Evolutionary conservation across 768 basidiomycete species (phyloP).

Genomic region (Macrolepiota dolichaula): DNA sequence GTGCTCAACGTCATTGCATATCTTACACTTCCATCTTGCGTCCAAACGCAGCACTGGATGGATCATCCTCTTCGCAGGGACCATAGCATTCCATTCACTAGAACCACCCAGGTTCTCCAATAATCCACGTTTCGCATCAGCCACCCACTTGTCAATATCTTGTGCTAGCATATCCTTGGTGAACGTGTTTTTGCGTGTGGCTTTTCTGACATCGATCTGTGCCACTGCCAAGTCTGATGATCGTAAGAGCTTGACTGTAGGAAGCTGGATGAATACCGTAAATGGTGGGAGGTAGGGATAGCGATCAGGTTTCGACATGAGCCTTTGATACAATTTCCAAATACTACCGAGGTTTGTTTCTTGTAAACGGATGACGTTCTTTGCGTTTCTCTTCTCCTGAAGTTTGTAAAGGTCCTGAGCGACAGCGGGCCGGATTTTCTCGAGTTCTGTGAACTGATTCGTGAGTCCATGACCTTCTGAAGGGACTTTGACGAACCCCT

Average conservation of each 20-base stretch:
- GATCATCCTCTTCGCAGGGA: constrained; percentile 30
- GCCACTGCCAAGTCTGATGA: constrained; percentile 16
- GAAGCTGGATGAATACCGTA: constrained; percentile 44
- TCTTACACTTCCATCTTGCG: constrained; percentile 55
- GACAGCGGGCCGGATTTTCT: constrained; percentile 19
- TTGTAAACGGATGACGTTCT: constrained; percentile 18
- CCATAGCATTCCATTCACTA: constrained; percentile 46
- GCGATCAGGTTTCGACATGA: constrained; percentile 31
- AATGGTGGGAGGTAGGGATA: constrained; percentile 39
- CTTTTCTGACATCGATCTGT: constrained; percentile 9
- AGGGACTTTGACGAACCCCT: constrained; percentile 32
- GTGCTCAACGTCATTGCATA: constrained; percentile 37
- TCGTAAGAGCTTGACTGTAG: constrained; percentile 38
- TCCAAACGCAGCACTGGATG: constrained; percentile 58
- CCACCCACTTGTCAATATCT: constrained; percentile 48
- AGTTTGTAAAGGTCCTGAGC: constrained; percentile 21
- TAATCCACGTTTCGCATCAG: constrained; percentile 39
- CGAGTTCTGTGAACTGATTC: constrained; percentile 18
- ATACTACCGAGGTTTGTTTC: constrained; percentile 31
- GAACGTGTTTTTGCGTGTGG: constrained; percentile 15
- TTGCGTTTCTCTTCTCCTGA: constrained; percentile 20
- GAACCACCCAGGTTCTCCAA: constrained; percentile 45
- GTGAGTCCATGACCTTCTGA: not conserved
- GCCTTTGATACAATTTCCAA: constrained; percentile 39
- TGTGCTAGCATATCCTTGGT: constrained; percentile 20